A percentile compares a stretch with the other conserved stretches of the same genome.
Evolutionary conservation across 331 rosid species (phyloP).

Genomic region (Quercus phellos): DNA sequence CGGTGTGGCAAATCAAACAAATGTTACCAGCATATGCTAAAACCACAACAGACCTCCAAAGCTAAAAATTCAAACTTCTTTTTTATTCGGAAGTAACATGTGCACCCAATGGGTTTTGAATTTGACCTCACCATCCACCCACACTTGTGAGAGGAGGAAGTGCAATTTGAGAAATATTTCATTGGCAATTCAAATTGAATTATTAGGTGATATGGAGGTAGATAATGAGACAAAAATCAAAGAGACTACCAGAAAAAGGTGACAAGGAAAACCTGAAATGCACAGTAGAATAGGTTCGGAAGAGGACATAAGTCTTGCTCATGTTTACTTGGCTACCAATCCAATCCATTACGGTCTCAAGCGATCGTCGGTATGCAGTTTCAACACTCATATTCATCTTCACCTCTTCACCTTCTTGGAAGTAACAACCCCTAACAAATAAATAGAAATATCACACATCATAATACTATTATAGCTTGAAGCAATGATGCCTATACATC

Average conservation of each 20-base stretch:
- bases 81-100: no score
- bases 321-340: slow-evolving; percentile 51
- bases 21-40: background rate
- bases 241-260: background rate
- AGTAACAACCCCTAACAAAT: slow-evolving; percentile 72
- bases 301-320: slow-evolving; percentile 66
- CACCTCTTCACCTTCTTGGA: slow-evolving; percentile 65
- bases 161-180: no score
- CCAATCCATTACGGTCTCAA: slow-evolving; percentile 63
- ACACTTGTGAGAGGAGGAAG: no score
- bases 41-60: background rate
- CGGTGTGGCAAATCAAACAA: background rate
- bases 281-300: slow-evolving; percentile 82
- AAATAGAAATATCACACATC: slow-evolving; percentile 24
- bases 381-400: slow-evolving; percentile 63
- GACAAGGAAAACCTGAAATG: slow-evolving; percentile 72
- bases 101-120: no score
- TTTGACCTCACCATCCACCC: no score
- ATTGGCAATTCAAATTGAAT: background rate
- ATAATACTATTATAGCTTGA: background rate
- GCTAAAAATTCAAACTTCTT: background rate
- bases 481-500: background rate
- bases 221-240: slow-evolving; percentile 6
- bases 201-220: background rate
- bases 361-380: slow-evolving; percentile 61